phyloP scores from a whole-genome alignment of 2,329 filamentous ascomycete genomes.

The Fusarium stilboides region DNA sequence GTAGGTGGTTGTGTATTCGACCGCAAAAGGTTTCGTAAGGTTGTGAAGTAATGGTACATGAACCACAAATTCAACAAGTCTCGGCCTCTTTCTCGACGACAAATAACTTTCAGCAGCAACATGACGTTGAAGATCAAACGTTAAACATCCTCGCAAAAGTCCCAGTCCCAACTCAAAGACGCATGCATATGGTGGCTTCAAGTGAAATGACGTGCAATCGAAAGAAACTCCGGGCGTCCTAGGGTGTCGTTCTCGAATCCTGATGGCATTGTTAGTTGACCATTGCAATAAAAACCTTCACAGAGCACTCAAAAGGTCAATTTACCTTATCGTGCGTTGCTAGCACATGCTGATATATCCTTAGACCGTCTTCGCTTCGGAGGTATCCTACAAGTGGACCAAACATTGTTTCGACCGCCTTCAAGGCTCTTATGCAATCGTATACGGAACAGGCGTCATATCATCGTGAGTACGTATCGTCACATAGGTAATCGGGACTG shows the following conservation, averaged over 20 bases:
- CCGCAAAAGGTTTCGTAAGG: constrained; percentile 6
- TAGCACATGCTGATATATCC: neutral
- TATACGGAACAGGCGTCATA: constrained; percentile 27
- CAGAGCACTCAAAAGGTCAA: neutral
- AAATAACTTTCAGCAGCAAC: constrained; percentile 18
- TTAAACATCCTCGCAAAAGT: neutral
- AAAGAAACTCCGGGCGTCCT: neutral
- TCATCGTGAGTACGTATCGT: constrained; percentile 20
- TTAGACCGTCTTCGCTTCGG: neutral
- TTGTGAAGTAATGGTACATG: constrained; percentile 6
- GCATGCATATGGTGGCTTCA: neutral
- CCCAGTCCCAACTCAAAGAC: neutral
- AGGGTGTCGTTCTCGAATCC: no score
- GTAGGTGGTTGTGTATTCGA: constrained; percentile 10
- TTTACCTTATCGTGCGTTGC: neutral
- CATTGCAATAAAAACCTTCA: no score
- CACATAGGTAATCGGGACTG: constrained; percentile 26
- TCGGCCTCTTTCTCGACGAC: constrained; percentile 4
- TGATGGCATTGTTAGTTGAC: neutral
- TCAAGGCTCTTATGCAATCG: constrained; percentile 8
- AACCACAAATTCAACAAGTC: constrained; percentile 1
- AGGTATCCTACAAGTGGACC: neutral
- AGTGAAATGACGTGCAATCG: neutral
- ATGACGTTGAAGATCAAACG: neutral
- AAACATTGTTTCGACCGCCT: neutral